Evolutionary conservation across 352 stramenopile species (phyloP).

Genomic region (Pythium rhizo-oryzae): DNA sequence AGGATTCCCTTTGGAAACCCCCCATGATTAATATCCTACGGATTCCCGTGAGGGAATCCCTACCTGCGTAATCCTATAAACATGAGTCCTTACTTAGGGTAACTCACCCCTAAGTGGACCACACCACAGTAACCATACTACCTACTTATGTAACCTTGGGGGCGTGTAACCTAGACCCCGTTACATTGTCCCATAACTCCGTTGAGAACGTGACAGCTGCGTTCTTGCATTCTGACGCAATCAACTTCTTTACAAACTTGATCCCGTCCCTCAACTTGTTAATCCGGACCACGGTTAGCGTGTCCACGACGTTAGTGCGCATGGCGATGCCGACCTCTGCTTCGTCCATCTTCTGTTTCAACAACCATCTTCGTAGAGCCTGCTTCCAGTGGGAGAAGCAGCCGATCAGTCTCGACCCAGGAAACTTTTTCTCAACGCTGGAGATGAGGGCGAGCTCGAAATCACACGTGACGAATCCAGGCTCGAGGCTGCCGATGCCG

Average conservation of each 20-base stretch:
- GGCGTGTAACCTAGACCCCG: constrained; percentile 3
- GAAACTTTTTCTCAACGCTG: too few relatives aligned
- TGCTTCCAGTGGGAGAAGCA: constrained; percentile 27
- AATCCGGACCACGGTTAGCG: not conserved
- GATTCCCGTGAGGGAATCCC: not conserved
- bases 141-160: constrained; percentile 4
- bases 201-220: too few relatives aligned
- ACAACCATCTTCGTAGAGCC: constrained; percentile 8
- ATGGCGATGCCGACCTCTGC: constrained; percentile 5
- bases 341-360: constrained; percentile 9
- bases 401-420: not conserved
- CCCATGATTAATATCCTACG: not conserved
- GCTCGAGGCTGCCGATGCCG: too few relatives aligned
- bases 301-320: not conserved
- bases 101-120: constrained; percentile 1
- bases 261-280: too few relatives aligned
- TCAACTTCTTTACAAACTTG: too few relatives aligned
- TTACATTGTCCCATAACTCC: not conserved
- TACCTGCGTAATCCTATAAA: not conserved
- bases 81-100: constrained; percentile 8
- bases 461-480: too few relatives aligned
- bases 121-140: not conserved
- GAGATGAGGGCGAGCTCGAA: too few relatives aligned
- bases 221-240: too few relatives aligned
- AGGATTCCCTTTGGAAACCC: constrained; percentile 1